Base-by-base conservation (phyloP, 176 grass and related monocot genomes). In the Bonia amplexicaulis region DNA sequence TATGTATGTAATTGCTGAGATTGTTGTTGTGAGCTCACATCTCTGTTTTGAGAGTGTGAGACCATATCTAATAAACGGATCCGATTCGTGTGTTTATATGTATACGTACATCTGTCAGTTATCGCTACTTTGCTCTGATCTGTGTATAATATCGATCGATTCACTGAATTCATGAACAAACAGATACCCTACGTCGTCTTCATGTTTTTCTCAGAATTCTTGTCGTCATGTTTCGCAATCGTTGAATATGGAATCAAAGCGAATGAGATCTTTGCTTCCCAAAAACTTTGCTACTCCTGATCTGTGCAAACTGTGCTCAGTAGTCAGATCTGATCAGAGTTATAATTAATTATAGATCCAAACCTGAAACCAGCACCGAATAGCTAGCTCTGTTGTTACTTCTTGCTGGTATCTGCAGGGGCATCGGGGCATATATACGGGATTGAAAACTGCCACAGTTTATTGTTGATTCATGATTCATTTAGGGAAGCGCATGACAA, bases 51-150 rank as follows among this genome's bases (percentile, higher is more conserved):
- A 23, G 57, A 39, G 26, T 53, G 71, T 53, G 46, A 52, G 45
- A 27, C 51, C 20, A 49, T 66, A 39, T 65, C 8, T 48, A 83
- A 73, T 73, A 73, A 82, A 73, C 39, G 40, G 81, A 83, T 62
- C 15, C 19, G 20, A 73, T 72, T 12, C 15, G 40, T 48, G 6
- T 44, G 41, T 59, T 12, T 71, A 1, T 71, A 71, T 73, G 62
- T 27, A 20, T 6, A 9, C 10, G 27, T 12, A 44, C 20, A 25
- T 41, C 26, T 16, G 9, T 55, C 4, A 54, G 31, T 51, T 73
- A n/a, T 52, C 12, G 39, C 3, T 5, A 19, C 27, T 49, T 53
- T 75, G 5, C 13, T 66, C n/a, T 75, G 12, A 59, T 33, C 54
- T 68, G n/a, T 27, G 10, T 60, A 12, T 27, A 41, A 42, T 40